phyloP scores from a whole-genome alignment of 805 yeast genomes.

The Candida pseudoglaebosa region DNA sequence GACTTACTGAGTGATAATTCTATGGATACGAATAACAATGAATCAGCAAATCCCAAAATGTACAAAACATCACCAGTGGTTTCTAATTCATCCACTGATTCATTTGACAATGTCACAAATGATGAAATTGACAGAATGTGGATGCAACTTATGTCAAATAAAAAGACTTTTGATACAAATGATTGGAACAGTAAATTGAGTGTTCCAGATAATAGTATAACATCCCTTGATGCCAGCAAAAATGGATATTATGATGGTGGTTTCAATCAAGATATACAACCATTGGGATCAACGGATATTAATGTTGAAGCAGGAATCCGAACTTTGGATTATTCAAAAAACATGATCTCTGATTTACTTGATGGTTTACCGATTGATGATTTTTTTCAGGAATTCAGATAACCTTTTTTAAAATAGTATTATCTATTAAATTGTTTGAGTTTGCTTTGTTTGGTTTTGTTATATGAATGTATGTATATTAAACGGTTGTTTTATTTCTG shows the following conservation, averaged over 20 bases:
- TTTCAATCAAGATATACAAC: neutral
- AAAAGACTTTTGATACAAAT: constrained; percentile 2
- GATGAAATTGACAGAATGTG: constrained; percentile 16
- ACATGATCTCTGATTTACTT: constrained; percentile 1
- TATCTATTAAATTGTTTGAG: too few species aligned
- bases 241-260: neutral
- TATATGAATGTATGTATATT: constrained; percentile 1
- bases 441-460: too few species aligned
- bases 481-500: neutral
- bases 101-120: constrained; percentile 6
- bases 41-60: neutral
- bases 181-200: constrained; percentile 1
- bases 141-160: constrained; percentile 13
- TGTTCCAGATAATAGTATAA: neutral
- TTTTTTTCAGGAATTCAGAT: constrained; percentile 2
- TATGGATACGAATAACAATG: neutral
- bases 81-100: constrained; percentile 2
- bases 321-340: neutral
- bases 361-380: constrained; percentile 5
- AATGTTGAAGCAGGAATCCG: neutral
- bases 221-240: neutral
- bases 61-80: constrained; percentile 1
- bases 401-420: neutral
- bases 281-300: neutral
- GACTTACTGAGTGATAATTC: neutral